Conservation (phyloP, 169 alveolate genomes). For the Plasmodium reichenowi region DNA sequence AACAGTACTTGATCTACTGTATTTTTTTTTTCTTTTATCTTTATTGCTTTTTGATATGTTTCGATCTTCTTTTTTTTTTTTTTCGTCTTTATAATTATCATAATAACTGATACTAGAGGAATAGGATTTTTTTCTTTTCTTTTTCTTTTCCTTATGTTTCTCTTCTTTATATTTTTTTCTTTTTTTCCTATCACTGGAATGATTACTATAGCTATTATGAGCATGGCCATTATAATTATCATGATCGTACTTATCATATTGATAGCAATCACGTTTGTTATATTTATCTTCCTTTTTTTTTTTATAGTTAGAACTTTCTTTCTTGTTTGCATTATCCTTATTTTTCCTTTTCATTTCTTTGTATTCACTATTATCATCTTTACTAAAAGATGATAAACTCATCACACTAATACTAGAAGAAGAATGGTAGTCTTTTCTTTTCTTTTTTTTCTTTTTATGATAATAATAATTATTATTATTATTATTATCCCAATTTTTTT, state of each 20-base stretch:
- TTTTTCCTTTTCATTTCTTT: not conserved
- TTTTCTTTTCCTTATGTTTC: constrained; percentile 1
- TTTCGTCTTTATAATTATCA: not conserved
- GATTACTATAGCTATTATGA: not conserved
- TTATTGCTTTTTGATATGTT: not conserved
- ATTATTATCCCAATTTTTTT: not conserved
- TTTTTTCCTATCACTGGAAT: not conserved
- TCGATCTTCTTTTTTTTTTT: constrained; percentile 4
- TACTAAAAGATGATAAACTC: constrained; percentile 16
- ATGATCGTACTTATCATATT: not conserved
- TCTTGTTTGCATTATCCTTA: not conserved
- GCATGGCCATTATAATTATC: not conserved
- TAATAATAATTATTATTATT: not conserved
- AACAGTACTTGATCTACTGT: constrained; percentile 12
- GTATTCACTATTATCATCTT: not conserved
- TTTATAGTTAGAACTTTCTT: not conserved
- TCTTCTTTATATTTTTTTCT: not conserved
- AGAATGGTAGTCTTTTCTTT: not conserved
- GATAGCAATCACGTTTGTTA: not conserved
- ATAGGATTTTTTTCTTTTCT: not conserved
- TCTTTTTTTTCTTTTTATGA: not conserved
- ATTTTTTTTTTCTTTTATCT: constrained; percentile 1
- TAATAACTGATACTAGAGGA: not conserved
- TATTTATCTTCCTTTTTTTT: constrained; percentile 7
- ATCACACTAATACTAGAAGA: not conserved